Percentiles rank a stretch among this genome's conserved stretches.
Conservation (phyloP, 805 yeast species). For the Candida ulmi region DNA sequence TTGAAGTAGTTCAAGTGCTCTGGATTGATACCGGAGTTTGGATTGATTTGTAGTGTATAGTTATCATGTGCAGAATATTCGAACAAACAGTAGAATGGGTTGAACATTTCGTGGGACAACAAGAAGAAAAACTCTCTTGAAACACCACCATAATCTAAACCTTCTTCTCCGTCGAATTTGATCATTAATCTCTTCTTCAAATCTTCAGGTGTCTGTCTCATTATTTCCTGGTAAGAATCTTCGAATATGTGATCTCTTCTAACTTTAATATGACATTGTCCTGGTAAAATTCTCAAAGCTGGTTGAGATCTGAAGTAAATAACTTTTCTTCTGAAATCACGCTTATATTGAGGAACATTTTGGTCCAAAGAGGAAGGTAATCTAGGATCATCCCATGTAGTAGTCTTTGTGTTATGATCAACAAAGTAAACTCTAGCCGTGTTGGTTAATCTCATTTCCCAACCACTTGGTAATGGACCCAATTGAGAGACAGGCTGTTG, state of each 20-base stretch:
- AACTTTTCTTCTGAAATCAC: constrained; percentile 96
- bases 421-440: constrained; percentile 98
- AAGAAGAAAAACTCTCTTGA: constrained; percentile 96
- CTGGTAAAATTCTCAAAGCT: constrained; percentile 92
- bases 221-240: constrained; percentile 95
- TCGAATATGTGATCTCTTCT: constrained; percentile 95
- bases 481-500: constrained; percentile 97
- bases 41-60: constrained; percentile 95
- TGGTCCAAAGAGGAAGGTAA: constrained; percentile 95
- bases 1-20: constrained; percentile 98
- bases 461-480: constrained; percentile 97
- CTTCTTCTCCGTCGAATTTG: constrained; percentile 98
- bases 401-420: constrained; percentile 97
- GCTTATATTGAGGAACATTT: constrained; percentile 97
- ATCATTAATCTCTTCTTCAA: constrained; percentile 96
- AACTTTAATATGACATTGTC: constrained; percentile 97
- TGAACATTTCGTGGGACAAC: constrained; percentile 96
- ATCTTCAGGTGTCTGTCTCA: constrained; percentile 99
- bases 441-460: constrained; percentile 99
- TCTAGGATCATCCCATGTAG: constrained; percentile 99
- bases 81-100: constrained; percentile 94
- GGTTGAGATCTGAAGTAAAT: constrained; percentile 98
- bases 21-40: constrained; percentile 94
- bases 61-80: constrained; percentile 98
- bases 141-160: constrained; percentile 99